These are phyloP conservation scores for Neoscytalidium dimidiatum DNA, from an alignment of 2,329 filamentous ascomycete species.

Conservation along the genomic window DNA sequence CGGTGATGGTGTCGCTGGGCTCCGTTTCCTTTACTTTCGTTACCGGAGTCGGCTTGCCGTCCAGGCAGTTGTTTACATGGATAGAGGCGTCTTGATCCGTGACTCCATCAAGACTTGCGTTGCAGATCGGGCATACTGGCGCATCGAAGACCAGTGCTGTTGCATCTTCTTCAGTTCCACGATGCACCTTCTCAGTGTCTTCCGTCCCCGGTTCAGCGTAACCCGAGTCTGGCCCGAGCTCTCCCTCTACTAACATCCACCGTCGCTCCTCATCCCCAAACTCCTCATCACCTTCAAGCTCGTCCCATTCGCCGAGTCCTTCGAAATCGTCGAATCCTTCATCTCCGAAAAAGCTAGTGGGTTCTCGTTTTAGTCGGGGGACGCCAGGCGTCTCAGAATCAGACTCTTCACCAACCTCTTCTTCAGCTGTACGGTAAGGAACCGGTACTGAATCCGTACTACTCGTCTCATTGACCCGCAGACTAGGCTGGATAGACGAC, in stretches of 20 bases:
- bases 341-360: constrained; percentile 46
- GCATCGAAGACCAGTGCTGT: constrained; percentile 24
- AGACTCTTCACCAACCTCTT: constrained; percentile 14
- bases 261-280: constrained; percentile 54
- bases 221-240: constrained; percentile 43
- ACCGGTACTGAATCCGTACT: neutral
- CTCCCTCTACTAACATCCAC: constrained; percentile 64
- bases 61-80: constrained; percentile 92
- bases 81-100: constrained; percentile 67
- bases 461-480: neutral
- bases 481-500: neutral
- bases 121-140: constrained; percentile 75
- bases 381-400: neutral
- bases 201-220: constrained; percentile 56
- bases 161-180: constrained; percentile 7
- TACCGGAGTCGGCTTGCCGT: constrained; percentile 71
- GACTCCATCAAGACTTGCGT: constrained; percentile 59
- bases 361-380: constrained; percentile 46
- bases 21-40: constrained; percentile 30
- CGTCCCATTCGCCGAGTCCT: constrained; percentile 56
- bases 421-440: neutral
- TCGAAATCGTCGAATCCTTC: constrained; percentile 53
- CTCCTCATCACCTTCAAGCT: constrained; percentile 58
- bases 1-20: constrained; percentile 15
- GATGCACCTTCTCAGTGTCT: constrained; percentile 25